Base-by-base conservation (phyloP, 2,329 filamentous ascomycete species). In the Monosporascus ibericus region DNA sequence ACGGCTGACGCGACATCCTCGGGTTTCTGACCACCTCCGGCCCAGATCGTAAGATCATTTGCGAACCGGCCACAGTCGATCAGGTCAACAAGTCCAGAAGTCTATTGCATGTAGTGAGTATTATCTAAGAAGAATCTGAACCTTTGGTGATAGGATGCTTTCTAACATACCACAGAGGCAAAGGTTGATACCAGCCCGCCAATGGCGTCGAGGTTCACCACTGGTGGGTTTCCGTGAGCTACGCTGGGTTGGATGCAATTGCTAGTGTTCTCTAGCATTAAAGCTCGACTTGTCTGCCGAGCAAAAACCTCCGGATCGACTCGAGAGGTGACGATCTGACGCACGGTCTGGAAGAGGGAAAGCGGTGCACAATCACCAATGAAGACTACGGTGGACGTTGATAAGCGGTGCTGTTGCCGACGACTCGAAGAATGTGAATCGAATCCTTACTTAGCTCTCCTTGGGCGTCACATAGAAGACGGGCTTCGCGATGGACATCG, bases 281-380 rank as follows among this genome's bases (percentile, higher is more conserved):
- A 79, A 54, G 74, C 76, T 7, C 73, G 74, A 50, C 72, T 77
- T 2, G 74, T 75, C 53, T 79, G 73, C 0, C 77, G 75, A 1
- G 77, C 73, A 54, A 81, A 80, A 1, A 76, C 77, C 47, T 75
- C 68, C 14, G 72, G 68, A 18, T 77, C 77, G 36, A 80, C 72
- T 6, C 72, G 67, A 0, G 69, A 72, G 0, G 73, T 78, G 22
- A 81, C 76, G 18, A 81, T 70, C 57, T 78, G 73, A 2, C 78
- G 70, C 6, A 81, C 74, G 0, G 76, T 79, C 56, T 80, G 77
- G 57, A 81, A 81, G 55, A 81, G 76, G 0, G 78, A 81, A 20
- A 81, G 64, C 1, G 78, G 78, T 5, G 78, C 78, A 56, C 78
- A 81, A 60, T 81, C 78, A 5, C 78, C 78, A 24, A 81, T 77